Evolutionary conservation across 805 yeast species (phyloP).

Genomic region (Blastobotrys mokoenaii): DNA sequence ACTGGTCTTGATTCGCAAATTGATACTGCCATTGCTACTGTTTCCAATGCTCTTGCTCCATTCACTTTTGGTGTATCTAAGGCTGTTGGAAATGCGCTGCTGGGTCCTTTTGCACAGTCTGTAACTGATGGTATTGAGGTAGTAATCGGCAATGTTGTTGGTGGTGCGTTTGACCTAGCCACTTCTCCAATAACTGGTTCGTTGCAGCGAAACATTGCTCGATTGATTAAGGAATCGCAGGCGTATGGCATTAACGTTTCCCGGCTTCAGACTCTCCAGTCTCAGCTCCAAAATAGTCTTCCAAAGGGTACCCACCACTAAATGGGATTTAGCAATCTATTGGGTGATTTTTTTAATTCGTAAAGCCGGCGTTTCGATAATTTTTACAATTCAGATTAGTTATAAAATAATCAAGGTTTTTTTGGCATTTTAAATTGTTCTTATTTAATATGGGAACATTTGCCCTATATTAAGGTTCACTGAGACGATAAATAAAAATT

Average conservation of each 20-base stretch:
- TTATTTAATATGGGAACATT: too few relatives aligned
- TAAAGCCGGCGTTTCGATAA: too few relatives aligned
- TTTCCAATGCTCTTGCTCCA: slow-evolving; percentile 15
- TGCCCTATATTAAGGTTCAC: too few relatives aligned
- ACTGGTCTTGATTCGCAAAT: slow-evolving; percentile 27
- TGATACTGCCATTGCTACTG: slow-evolving; percentile 21
- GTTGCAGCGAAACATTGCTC: slow-evolving; percentile 1
- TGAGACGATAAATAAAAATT: too few relatives aligned
- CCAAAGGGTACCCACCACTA: neutral
- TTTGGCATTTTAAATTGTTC: too few relatives aligned
- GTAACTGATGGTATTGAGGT: slow-evolving; percentile 20
- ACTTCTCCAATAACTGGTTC: slow-evolving; percentile 3
- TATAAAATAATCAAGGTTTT: too few relatives aligned
- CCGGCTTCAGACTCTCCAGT: slow-evolving; percentile 2
- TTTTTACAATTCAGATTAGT: too few relatives aligned
- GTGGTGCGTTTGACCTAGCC: slow-evolving; percentile 17
- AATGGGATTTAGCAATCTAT: too few relatives aligned
- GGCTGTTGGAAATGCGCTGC: slow-evolving; percentile 18
- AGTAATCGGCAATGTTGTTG: slow-evolving; percentile 16
- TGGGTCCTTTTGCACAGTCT: slow-evolving; percentile 26
- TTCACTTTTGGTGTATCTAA: slow-evolving; percentile 19
- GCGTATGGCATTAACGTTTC: slow-evolving; percentile 6
- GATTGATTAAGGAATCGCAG: slow-evolving; percentile 3
- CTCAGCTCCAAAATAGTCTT: neutral
- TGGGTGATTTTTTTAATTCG: too few relatives aligned